Evolutionary conservation across 768 basidiomycete species (phyloP), one percentile per base, ranked within the genome.

Genomic region (Xanthoconium stramineum): DNA sequence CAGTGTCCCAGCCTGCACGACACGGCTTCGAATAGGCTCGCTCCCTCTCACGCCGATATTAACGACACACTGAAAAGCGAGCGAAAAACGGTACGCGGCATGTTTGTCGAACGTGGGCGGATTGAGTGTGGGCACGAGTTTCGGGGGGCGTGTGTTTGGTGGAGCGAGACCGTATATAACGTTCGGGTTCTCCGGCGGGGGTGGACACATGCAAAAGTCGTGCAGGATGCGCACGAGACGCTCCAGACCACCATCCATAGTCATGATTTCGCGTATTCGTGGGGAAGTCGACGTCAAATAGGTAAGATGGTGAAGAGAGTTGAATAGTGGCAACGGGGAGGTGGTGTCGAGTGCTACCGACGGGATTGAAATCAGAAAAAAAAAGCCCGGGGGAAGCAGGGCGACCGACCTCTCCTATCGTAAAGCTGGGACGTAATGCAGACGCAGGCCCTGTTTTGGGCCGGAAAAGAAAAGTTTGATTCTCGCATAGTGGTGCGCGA

Each of bases 241-340:
- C 69, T 99, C 97, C 17, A 99, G 84, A 2, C 97, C 97, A 46
- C 97, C 97, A 67, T 98, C 96, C 82, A 90, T 87, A 30, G 94
- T 96, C 83, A 99, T 91, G 64, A 97, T 98, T 75, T 99, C 97
- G 56, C 96, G 88, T 74, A 99, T 98, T 52, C 94, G 86, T 2
- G 97, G 95, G 0, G 95, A 97, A 7, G 97, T 98, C 1, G 93
- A 94, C 9, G 96, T 98, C 61, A 99, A 88, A 74, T 97, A 95
- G 48, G 91, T 90, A 53, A 98, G 88, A 75, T 97, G 94, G 32
- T 91, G 94, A 50, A 98, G 85, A 39, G 95, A 98, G 76, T 97
- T 97, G 78, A 95, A 86, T 40, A 94, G 77, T 15, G 87, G 89
- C 42, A 85, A 75, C 15, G 81, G 77, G 1, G 81, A 81, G 47